phyloP scores from a whole-genome alignment of 2,329 filamentous ascomycete species.

The Bipolaris cookei region DNA sequence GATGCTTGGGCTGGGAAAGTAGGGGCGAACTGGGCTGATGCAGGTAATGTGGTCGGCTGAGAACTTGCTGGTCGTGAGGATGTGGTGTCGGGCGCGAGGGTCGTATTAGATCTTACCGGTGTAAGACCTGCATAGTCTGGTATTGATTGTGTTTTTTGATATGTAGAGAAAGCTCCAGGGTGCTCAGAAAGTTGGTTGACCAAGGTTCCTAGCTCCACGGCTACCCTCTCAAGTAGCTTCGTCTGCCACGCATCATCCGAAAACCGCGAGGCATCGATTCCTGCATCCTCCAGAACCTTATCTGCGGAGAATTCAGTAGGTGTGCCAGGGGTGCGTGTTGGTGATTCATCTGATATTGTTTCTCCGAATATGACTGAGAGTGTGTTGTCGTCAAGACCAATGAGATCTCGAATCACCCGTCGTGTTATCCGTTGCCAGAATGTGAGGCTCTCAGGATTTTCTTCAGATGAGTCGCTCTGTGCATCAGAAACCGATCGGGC shows the following conservation, averaged over 20 bases:
- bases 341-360: conserved; percentile 61
- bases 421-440: conserved; percentile 83
- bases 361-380: conserved; percentile 90
- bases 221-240: conserved; percentile 80
- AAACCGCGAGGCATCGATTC: conserved; percentile 38
- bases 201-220: conserved; percentile 82
- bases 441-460: conserved; percentile 64
- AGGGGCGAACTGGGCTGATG: conserved; percentile 57
- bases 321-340: conserved; percentile 26
- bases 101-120: conserved; percentile 52
- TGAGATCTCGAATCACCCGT: conserved; percentile 84
- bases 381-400: conserved; percentile 86
- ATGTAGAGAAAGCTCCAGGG: conserved; percentile 87
- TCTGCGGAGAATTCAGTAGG: conserved; percentile 29
- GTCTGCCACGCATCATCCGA: conserved; percentile 69
- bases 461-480: conserved; percentile 48
- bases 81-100: conserved; percentile 29
- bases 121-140: conserved; percentile 81
- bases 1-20: conserved; percentile 49
- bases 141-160: conserved; percentile 63
- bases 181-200: conserved; percentile 85
- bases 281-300: conserved; percentile 28
- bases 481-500: conserved; percentile 34
- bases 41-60: conserved; percentile 37
- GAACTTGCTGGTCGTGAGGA: conserved; percentile 36